Evolutionary conservation across 768 basidiomycete species (phyloP).

Genomic region (Leccinum broughii): DNA sequence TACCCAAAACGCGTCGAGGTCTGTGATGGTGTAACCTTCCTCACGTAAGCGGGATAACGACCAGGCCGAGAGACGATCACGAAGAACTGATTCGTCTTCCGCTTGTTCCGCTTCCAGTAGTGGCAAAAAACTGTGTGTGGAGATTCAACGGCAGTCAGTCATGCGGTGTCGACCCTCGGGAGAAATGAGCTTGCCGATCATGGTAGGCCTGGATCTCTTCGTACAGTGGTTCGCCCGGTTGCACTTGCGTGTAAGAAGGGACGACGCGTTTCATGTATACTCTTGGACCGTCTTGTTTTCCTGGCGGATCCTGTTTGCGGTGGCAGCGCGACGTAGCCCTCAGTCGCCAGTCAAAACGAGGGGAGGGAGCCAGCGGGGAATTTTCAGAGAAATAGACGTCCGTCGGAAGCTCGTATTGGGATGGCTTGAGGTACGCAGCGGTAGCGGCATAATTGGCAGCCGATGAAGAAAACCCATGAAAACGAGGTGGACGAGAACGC

Average conservation of each 20-base stretch:
- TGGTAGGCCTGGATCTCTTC: slow-evolving; percentile 55
- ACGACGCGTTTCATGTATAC: slow-evolving; percentile 39
- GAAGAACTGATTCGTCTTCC: slow-evolving; percentile 59
- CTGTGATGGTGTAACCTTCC: slow-evolving; percentile 75
- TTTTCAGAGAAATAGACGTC: slow-evolving; percentile 33
- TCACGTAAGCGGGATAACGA: slow-evolving; percentile 53
- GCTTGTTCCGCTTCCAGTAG: slow-evolving; percentile 59
- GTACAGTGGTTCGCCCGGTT: slow-evolving; percentile 43
- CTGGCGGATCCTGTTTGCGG: slow-evolving; percentile 14
- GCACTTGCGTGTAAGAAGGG: slow-evolving; percentile 36
- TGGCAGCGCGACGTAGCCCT: slow-evolving; percentile 49
- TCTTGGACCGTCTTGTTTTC: slow-evolving; percentile 15
- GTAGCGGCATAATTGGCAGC: slow-evolving; percentile 1
- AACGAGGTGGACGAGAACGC: not conserved
- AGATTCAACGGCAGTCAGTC: not conserved
- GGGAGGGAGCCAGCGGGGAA: slow-evolving; percentile 27
- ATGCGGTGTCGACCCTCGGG: too few relatives aligned
- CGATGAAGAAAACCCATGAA: slow-evolving; percentile 21
- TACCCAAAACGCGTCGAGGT: slow-evolving; percentile 67
- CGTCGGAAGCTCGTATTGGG: slow-evolving; percentile 24
- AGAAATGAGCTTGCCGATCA: slow-evolving; percentile 43
- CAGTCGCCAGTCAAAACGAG: slow-evolving; percentile 62
- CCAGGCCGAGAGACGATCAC: slow-evolving; percentile 70
- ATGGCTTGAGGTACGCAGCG: slow-evolving; percentile 14
- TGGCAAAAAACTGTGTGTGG: slow-evolving; percentile 44